Evolutionary conservation across 208 protist genomes (phyloP).

Genomic region (Pavlovales sp.): DNA sequence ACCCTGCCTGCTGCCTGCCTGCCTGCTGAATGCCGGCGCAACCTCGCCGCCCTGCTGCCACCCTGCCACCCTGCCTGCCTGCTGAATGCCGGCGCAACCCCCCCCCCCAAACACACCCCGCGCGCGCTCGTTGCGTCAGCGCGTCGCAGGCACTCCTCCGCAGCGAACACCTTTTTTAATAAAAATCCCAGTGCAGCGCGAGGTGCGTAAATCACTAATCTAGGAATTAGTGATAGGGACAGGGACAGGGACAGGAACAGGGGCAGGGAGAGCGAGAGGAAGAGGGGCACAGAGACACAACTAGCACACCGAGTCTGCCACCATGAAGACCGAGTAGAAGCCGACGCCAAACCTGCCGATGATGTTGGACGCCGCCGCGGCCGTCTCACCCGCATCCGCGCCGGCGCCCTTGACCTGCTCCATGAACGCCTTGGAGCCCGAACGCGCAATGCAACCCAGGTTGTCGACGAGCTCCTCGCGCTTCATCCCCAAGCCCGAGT

Average conservation of each 20-base stretch:
- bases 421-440: slow-evolving; percentile 55
- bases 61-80: slow-evolving; percentile 80
- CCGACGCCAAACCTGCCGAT: slow-evolving; percentile 94
- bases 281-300: slow-evolving; percentile 60
- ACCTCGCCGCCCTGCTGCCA: slow-evolving; percentile 15
- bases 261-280: slow-evolving; percentile 34
- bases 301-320: slow-evolving; percentile 85
- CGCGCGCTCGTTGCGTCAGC: slow-evolving; percentile 81
- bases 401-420: slow-evolving; percentile 10
- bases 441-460: slow-evolving; percentile 85
- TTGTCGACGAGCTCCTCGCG: slow-evolving; percentile 87
- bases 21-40: no score
- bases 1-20: no score
- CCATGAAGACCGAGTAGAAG: slow-evolving; percentile 94
- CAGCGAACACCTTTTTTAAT: not conserved
- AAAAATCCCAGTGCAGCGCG: not conserved
- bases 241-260: slow-evolving; percentile 38
- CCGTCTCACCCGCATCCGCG: not conserved
- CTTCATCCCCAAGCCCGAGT: slow-evolving; percentile 94
- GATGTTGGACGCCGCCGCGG: slow-evolving; percentile 41
- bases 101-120: slow-evolving; percentile 93
- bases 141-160: not conserved
- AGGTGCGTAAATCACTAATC: slow-evolving; percentile 1
- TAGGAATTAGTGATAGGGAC: slow-evolving; percentile 22
- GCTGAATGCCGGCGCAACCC: slow-evolving; percentile 95